A percentile compares a stretch with the other conserved stretches of the same genome.
Evolutionary conservation across 83 land plant species (phyloP).

Genomic region (Larix sibirica): DNA sequence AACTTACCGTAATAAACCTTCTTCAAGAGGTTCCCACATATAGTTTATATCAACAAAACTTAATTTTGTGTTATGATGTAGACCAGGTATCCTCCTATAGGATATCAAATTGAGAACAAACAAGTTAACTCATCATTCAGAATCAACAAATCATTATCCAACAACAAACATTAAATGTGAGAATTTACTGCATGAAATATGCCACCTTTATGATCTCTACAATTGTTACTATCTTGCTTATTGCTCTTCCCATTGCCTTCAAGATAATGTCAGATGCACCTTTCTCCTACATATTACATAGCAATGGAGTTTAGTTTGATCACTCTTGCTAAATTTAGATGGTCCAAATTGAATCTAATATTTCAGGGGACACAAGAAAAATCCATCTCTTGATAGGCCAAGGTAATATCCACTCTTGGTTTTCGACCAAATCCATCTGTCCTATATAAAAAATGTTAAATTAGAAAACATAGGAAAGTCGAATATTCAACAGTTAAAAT

Average conservation of each 20-base stretch:
- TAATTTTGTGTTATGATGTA: conserved; percentile 55
- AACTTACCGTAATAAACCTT: conserved; percentile 59
- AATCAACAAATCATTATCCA: not conserved
- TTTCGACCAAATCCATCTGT: not conserved
- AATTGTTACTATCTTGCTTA: conserved; percentile 80
- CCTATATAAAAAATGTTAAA: not conserved
- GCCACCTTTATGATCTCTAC: conserved; percentile 78
- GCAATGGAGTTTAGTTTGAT: not conserved
- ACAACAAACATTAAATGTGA: not conserved
- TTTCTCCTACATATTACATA: conserved; percentile 51
- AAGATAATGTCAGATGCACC: conserved; percentile 63
- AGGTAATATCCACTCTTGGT: not conserved
- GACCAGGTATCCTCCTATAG: conserved; percentile 58
- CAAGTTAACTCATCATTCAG: not conserved
- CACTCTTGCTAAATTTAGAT: not conserved
- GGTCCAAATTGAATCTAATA: not conserved
- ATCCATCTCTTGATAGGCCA: not conserved
- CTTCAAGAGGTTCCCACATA: conserved; percentile 64
- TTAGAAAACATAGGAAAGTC: not conserved
- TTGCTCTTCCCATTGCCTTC: conserved; percentile 94
- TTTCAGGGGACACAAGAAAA: not conserved
- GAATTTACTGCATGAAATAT: not conserved
- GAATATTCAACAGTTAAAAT: not conserved
- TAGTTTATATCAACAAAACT: conserved; percentile 60
- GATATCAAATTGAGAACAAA: conserved; percentile 7